phyloP scores from a whole-genome alignment of 2,329 filamentous ascomycete species.

The Fusarium cyanostomum region DNA sequence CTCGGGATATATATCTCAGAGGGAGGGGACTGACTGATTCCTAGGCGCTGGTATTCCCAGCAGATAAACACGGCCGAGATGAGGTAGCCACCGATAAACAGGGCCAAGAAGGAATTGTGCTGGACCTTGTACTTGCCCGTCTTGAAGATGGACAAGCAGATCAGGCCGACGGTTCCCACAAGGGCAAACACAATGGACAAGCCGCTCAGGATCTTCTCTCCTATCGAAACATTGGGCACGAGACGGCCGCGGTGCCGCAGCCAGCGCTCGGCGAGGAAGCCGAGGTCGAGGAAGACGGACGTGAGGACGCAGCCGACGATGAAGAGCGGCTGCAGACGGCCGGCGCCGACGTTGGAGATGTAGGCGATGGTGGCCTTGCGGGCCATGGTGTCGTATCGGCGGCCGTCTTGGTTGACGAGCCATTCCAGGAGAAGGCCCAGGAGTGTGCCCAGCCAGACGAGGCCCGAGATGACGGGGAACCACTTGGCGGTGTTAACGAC shows the following conservation, averaged over 20 bases:
- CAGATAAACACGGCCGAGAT: conserved; percentile 89
- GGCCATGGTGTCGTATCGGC: conserved; percentile 69
- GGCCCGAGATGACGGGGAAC: conserved; percentile 75
- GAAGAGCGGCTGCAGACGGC: conserved; percentile 78
- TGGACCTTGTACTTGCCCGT: conserved; percentile 71
- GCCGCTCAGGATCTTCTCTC: conserved; percentile 70
- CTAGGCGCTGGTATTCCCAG: conserved; percentile 87
- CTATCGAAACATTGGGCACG: conserved; percentile 71
- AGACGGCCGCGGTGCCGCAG: conserved; percentile 84
- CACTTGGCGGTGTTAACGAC: conserved; percentile 49
- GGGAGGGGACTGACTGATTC: conserved; percentile 64
- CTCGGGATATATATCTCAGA: too few relatives aligned
- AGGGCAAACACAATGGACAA: conserved; percentile 75
- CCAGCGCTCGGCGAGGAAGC: conserved; percentile 84
- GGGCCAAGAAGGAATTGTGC: conserved; percentile 79
- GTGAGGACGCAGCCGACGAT: conserved; percentile 76
- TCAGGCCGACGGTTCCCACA: conserved; percentile 80
- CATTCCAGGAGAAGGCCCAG: conserved; percentile 77
- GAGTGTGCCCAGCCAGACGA: conserved; percentile 73
- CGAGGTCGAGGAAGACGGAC: conserved; percentile 81
- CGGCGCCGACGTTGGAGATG: conserved; percentile 73
- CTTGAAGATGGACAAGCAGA: conserved; percentile 87
- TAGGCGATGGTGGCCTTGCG: conserved; percentile 70
- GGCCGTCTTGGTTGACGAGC: conserved; percentile 64
- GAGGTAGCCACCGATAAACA: conserved; percentile 90